These are phyloP conservation scores for Thalassiosira delicatula DNA, from an alignment of 352 stramenopile species.

Conservation along the genomic window DNA sequence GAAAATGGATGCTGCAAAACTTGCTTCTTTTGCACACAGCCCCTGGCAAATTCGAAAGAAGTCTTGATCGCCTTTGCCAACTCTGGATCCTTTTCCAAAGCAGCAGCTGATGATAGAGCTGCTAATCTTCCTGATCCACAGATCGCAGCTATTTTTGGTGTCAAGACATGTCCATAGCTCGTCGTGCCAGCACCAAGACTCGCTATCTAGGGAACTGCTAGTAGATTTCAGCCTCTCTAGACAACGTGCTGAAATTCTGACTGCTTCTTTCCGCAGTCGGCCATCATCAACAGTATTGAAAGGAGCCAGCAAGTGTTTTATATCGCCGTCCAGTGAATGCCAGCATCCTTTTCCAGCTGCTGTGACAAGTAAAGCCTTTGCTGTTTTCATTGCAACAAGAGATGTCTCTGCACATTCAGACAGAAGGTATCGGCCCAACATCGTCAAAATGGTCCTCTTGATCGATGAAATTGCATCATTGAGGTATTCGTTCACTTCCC, in stretches of 20 bases:
- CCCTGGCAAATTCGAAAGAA: constrained; percentile 70
- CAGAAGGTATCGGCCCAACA: constrained; percentile 75
- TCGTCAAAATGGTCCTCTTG: constrained; percentile 61
- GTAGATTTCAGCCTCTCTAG: constrained; percentile 48
- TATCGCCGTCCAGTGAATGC: constrained; percentile 54
- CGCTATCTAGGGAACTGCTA: constrained; percentile 12
- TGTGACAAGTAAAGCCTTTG: constrained; percentile 68
- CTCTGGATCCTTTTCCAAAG: constrained; percentile 56
- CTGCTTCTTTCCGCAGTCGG: constrained; percentile 41
- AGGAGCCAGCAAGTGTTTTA: constrained; percentile 43
- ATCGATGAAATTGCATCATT: constrained; percentile 52
- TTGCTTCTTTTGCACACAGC: constrained; percentile 66
- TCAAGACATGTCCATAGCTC: constrained; percentile 62
- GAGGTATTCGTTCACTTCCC: constrained; percentile 34
- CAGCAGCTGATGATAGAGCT: constrained; percentile 78
- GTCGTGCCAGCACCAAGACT: constrained; percentile 79
- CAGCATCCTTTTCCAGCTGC: constrained; percentile 60
- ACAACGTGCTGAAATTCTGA: constrained; percentile 54
- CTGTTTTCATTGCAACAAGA: constrained; percentile 74
- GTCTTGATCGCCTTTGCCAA: constrained; percentile 44
- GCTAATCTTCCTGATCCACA: constrained; percentile 76
- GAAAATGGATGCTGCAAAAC: constrained; percentile 80
- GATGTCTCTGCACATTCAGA: constrained; percentile 64
- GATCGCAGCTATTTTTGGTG: constrained; percentile 43
- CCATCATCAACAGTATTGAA: constrained; percentile 49